Conservation (phyloP, 1,139 yeast genomes). For the Diutina sp. region DNA sequence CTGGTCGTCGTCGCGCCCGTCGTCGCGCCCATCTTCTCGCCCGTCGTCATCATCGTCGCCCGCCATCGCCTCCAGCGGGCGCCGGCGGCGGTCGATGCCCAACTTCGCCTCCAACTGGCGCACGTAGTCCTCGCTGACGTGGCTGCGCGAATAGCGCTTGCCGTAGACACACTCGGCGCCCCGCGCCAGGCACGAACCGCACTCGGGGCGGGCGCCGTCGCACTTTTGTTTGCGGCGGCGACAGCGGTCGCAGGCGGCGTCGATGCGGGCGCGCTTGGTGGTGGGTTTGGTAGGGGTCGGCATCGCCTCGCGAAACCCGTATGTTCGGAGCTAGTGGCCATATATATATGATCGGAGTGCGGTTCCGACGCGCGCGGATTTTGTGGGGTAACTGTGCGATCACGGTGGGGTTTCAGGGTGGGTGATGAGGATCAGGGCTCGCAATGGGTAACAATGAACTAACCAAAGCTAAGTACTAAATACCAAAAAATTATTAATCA, state of each 20-base stretch:
- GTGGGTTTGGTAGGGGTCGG: neutral
- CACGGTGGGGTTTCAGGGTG: too few species aligned
- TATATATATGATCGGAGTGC: too few species aligned
- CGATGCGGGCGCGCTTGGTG: neutral
- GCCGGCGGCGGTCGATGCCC: neutral
- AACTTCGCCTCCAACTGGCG: neutral
- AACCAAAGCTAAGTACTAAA: too few species aligned
- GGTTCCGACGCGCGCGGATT: too few species aligned
- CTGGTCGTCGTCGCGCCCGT: neutral
- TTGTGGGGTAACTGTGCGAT: too few species aligned
- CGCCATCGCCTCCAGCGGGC: neutral
- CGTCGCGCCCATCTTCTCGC: neutral
- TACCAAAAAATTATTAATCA: too few species aligned
- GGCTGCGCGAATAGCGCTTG: neutral
- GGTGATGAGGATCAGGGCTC: too few species aligned
- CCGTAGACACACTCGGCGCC: neutral
- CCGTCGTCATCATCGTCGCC: neutral
- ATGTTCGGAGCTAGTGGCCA: neutral
- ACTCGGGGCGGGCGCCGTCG: neutral
- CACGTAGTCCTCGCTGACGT: neutral
- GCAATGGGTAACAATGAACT: too few species aligned
- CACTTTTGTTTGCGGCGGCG: constrained; percentile 1
- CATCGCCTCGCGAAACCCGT: neutral
- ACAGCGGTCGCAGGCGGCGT: constrained; percentile 2
- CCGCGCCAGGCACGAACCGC: neutral